These are phyloP conservation scores for Oryza punctata DNA, from an alignment of 176 grass and related monocot genomes.

Conservation along the genomic window DNA sequence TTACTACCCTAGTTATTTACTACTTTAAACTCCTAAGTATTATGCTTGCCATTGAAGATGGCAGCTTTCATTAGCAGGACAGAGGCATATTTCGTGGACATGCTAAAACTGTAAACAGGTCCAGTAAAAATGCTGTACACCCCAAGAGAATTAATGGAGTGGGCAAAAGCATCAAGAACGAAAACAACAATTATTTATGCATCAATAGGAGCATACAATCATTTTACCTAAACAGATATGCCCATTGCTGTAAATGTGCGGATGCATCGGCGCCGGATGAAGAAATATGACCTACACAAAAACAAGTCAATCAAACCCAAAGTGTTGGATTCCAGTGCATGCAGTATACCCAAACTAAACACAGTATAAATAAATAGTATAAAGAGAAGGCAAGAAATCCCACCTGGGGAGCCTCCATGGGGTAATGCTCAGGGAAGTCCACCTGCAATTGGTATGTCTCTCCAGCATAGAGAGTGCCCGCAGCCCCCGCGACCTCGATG, in stretches of 20 bases:
- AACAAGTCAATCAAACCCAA: conserved; percentile 18
- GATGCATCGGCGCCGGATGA: conserved; percentile 85
- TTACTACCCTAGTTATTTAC: not conserved
- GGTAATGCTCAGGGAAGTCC: conserved; percentile 97
- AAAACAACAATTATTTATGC: not conserved
- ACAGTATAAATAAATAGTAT: not conserved
- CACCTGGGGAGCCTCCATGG: conserved; percentile 92
- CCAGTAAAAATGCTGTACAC: not conserved
- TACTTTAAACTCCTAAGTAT: not conserved
- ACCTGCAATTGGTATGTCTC: conserved; percentile 90
- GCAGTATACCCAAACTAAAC: not conserved
- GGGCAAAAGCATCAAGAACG: not conserved
- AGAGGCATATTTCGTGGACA: not conserved
- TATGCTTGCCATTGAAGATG: not conserved
- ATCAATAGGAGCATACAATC: not conserved
- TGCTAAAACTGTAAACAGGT: not conserved
- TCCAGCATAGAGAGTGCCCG: conserved; percentile 65
- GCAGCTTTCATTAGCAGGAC: not conserved
- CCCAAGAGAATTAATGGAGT: not conserved
- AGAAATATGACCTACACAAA: conserved; percentile 79
- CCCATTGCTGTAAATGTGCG: conserved; percentile 91
- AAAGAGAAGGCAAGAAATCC: not conserved
- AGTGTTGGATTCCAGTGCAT: not conserved
- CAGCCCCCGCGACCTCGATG: conserved; percentile 74
- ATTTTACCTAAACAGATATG: conserved; percentile 93